phyloP scores from a whole-genome alignment of 2,329 filamentous ascomycete species.

The Rachicladosporium sp. region DNA sequence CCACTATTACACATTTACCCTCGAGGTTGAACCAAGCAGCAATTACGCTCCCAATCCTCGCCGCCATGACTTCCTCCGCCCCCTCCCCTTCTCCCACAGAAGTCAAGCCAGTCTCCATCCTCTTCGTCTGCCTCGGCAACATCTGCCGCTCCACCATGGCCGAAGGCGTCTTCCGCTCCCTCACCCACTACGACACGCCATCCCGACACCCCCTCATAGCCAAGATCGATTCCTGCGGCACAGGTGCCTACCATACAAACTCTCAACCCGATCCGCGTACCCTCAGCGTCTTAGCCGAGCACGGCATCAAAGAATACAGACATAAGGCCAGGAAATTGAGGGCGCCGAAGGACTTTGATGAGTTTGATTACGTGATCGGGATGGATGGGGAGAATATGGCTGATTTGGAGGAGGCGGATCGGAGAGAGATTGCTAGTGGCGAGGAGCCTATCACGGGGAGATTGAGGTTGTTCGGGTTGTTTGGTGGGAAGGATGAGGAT shows the following conservation, averaged over 20 bases:
- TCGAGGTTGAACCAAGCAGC: too few relatives aligned
- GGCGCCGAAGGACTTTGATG: conserved; percentile 57
- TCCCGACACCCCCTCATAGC: conserved; percentile 41
- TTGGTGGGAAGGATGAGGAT: conserved; percentile 43
- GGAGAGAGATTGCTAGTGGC: conserved; percentile 36
- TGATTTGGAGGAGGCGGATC: conserved; percentile 51
- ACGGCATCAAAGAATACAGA: conserved; percentile 65
- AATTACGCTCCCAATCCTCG: too few relatives aligned
- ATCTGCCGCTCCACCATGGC: conserved; percentile 92
- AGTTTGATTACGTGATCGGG: conserved; percentile 86
- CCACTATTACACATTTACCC: too few relatives aligned
- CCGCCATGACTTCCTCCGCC: too few relatives aligned
- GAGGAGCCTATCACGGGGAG: conserved; percentile 31
- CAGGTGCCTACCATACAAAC: conserved; percentile 73
- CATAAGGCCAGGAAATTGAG: conserved; percentile 66
- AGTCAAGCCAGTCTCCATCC: conserved; percentile 48
- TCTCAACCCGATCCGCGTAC: conserved; percentile 71
- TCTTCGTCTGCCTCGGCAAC: conserved; percentile 95
- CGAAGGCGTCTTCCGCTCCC: conserved; percentile 75
- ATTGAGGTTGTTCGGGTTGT: conserved; percentile 65
- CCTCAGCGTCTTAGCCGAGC: conserved; percentile 59
- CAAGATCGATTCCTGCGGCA: conserved; percentile 78
- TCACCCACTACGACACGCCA: conserved; percentile 45
- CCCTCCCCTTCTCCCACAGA: too few relatives aligned
- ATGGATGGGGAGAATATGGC: conserved; percentile 81